phyloP scores from a whole-genome alignment of 805 yeast species.

The Candida schatavii region DNA sequence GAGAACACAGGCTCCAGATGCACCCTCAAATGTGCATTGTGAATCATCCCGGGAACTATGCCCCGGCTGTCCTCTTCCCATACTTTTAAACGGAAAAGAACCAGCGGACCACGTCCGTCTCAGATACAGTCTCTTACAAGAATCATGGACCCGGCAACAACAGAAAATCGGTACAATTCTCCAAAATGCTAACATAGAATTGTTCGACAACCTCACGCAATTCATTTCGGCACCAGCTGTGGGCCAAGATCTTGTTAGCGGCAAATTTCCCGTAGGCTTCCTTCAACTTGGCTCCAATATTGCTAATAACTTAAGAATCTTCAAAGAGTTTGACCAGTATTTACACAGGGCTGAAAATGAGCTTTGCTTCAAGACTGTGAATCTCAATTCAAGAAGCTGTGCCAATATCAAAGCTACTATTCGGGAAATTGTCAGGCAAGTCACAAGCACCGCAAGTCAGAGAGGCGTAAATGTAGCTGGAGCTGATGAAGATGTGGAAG shows the following conservation, averaged over 20 bases:
- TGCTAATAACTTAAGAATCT: constrained; percentile 37
- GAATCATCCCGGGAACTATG: not conserved
- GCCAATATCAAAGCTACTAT: constrained; percentile 31
- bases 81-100: constrained; percentile 24
- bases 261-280: constrained; percentile 30
- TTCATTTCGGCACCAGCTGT: constrained; percentile 15
- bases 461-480: constrained; percentile 8
- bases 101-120: constrained; percentile 15
- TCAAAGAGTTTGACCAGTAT: constrained; percentile 30
- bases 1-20: not conserved
- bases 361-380: constrained; percentile 20
- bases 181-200: constrained; percentile 29
- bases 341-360: constrained; percentile 8
- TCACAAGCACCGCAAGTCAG: constrained; percentile 9
- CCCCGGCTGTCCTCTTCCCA: constrained; percentile 20
- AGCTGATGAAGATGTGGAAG: constrained; percentile 12
- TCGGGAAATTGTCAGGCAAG: constrained; percentile 33
- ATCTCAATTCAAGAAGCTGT: constrained; percentile 30
- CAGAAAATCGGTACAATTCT: constrained; percentile 25
- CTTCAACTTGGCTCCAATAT: constrained; percentile 38
- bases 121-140: constrained; percentile 22
- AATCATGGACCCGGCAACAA: constrained; percentile 29
- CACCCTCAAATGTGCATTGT: not conserved
- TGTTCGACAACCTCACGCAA: constrained; percentile 24
- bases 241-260: constrained; percentile 4